phyloP scores from a whole-genome alignment of 345 rosid species.

The Euphorbia lathyris region DNA sequence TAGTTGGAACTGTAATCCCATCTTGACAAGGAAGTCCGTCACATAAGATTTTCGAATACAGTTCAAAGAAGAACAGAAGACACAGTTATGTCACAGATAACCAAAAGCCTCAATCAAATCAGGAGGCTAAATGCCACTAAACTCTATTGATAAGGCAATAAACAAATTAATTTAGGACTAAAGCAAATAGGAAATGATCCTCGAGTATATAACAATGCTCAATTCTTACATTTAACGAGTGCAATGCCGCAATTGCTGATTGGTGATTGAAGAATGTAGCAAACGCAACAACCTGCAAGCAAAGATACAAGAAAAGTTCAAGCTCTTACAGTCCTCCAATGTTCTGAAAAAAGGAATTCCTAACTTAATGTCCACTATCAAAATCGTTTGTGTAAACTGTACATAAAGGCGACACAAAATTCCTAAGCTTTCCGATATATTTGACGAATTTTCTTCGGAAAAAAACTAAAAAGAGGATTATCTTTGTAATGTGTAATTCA shows the following conservation, averaged over 20 bases:
- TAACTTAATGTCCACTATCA: not conserved
- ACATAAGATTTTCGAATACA: not conserved
- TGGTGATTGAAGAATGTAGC: constrained; percentile 76
- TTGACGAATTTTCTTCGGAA: constrained; percentile 10
- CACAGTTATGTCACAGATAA: not conserved
- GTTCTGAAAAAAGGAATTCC: too few relatives aligned
- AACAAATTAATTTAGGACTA: not conserved
- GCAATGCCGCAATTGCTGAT: constrained; percentile 65
- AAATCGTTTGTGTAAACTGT: too few relatives aligned
- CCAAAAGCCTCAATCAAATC: not conserved
- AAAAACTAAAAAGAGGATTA: constrained; percentile 12
- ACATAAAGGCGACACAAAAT: not conserved
- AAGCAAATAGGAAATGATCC: not conserved
- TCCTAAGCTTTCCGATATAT: not conserved
- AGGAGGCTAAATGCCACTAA: not conserved
- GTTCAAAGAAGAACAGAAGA: not conserved
- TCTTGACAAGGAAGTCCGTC: not conserved
- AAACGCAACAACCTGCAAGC: constrained; percentile 80
- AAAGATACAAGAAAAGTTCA: not conserved
- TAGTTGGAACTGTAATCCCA: too few relatives aligned
- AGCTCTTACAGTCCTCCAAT: not conserved
- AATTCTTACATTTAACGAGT: constrained; percentile 61
- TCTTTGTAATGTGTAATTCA: not conserved
- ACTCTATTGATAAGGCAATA: not conserved
- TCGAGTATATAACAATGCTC: not conserved